A percentile compares a stretch with the other conserved stretches of the same genome.
These are phyloP conservation scores for Fonsecaea nubica DNA, from an alignment of 2,329 filamentous ascomycete species.

Conservation along the genomic window DNA sequence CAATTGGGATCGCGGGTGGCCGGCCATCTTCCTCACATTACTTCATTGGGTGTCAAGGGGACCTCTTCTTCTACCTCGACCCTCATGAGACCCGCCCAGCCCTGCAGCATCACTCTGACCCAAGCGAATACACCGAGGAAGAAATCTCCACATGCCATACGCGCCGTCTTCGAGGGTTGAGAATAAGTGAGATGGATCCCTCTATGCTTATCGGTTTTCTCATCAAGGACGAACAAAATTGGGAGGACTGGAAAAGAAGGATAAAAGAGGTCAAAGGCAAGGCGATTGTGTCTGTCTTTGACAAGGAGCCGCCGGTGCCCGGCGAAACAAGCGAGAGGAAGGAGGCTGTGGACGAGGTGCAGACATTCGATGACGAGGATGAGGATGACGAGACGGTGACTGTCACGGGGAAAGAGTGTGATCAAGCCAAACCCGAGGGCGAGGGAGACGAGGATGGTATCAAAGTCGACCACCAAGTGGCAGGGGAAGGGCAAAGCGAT, in stretches of 20 bases:
- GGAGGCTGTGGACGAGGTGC: conserved; percentile 85
- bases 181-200: conserved; percentile 92
- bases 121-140: conserved; percentile 62
- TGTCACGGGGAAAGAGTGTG: conserved; percentile 31
- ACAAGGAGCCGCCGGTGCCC: conserved; percentile 65
- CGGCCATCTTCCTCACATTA: conserved; percentile 89
- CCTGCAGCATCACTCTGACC: conserved; percentile 67
- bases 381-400: conserved; percentile 42
- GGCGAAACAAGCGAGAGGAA: conserved; percentile 65
- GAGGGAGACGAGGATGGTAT: conserved; percentile 11
- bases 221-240: conserved; percentile 81
- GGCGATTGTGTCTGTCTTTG: conserved; percentile 82
- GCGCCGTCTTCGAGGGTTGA: conserved; percentile 77
- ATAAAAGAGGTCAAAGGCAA: conserved; percentile 80
- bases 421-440: conserved; percentile 8
- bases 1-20: conserved; percentile 94
- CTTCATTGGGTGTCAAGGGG: conserved; percentile 74
- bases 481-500: neutral
- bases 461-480: neutral
- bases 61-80: conserved; percentile 90
- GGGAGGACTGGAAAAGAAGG: conserved; percentile 79
- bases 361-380: conserved; percentile 78
- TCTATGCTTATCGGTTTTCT: conserved; percentile 97
- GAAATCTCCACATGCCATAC: conserved; percentile 89
- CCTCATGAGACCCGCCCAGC: conserved; percentile 84